phyloP scores from a whole-genome alignment of 2,329 filamentous ascomycete genomes.

The Botryotinia globosa region DNA sequence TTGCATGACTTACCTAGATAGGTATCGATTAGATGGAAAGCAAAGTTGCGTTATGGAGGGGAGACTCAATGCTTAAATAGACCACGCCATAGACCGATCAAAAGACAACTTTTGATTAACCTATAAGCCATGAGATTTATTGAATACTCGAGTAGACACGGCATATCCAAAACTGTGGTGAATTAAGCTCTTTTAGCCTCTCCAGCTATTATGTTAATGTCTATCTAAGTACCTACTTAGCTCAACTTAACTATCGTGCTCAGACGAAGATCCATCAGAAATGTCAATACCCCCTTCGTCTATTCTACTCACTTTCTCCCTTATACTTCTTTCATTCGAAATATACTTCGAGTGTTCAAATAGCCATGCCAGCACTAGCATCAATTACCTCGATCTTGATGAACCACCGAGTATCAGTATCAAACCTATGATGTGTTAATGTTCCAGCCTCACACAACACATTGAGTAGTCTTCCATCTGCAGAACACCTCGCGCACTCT shows the following conservation, averaged over 20 bases:
- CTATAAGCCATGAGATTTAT: neutral
- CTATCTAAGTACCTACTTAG: neutral
- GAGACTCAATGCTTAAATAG: neutral
- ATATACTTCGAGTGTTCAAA: neutral
- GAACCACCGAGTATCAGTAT: neutral
- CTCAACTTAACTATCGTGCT: neutral
- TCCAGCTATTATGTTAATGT: neutral
- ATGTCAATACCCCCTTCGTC: neutral
- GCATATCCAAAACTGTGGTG: neutral
- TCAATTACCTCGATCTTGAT: neutral
- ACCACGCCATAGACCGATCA: neutral
- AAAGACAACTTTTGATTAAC: neutral
- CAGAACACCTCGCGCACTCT: neutral
- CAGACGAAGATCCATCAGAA: neutral
- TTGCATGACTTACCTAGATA: neutral
- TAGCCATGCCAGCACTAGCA: neutral
- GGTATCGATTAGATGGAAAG: neutral
- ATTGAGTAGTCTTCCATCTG: neutral
- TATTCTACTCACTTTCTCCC: neutral
- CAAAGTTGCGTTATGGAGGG: neutral
- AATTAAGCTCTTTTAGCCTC: neutral
- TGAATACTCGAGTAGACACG: neutral
- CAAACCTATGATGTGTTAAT: neutral
- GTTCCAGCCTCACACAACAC: neutral
- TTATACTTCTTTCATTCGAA: neutral